Evolutionary conservation across 352 stramenopile species (phyloP).

Genomic region (Elongisporangium senticosum): DNA sequence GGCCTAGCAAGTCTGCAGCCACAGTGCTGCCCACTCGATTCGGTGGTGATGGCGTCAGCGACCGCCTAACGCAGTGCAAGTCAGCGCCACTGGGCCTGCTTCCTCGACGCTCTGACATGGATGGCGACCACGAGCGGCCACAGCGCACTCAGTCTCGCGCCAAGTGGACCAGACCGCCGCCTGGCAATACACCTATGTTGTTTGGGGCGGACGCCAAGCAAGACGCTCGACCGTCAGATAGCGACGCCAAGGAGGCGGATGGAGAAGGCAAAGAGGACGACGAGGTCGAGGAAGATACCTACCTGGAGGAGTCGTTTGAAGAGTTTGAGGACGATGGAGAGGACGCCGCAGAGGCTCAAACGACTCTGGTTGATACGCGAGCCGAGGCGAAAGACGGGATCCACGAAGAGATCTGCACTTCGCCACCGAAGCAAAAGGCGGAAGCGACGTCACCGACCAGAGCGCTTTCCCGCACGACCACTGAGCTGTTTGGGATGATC

Average conservation of each 20-base stretch:
- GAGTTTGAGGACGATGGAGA: slow-evolving; percentile 57
- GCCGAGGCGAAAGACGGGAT: slow-evolving; percentile 14
- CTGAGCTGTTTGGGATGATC: slow-evolving; percentile 56
- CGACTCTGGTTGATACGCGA: background rate
- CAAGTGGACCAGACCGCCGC: slow-evolving; percentile 46
- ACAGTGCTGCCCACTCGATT: slow-evolving; percentile 32
- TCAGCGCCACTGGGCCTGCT: slow-evolving; percentile 24
- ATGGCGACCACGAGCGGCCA: background rate
- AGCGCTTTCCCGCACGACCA: slow-evolving; percentile 42
- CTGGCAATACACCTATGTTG: slow-evolving; percentile 24
- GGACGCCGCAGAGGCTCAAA: background rate
- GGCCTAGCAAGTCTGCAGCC: slow-evolving; percentile 30
- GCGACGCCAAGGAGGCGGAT: slow-evolving; percentile 11
- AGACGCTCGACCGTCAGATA: slow-evolving; percentile 20
- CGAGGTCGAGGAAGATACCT: slow-evolving; percentile 42
- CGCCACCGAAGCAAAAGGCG: background rate
- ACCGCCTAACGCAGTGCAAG: slow-evolving; percentile 19
- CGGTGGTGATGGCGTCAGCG: background rate
- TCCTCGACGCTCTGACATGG: background rate
- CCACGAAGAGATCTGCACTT: slow-evolving; percentile 14
- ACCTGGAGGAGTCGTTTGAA: slow-evolving; percentile 82
- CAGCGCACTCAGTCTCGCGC: slow-evolving; percentile 15
- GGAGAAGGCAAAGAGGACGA: slow-evolving; percentile 10
- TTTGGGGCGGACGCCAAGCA: slow-evolving; percentile 26
- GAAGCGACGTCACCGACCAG: background rate